Conservation (phyloP, 2,329 filamentous ascomycete species). For the Pseudohalonectria lignicola region DNA sequence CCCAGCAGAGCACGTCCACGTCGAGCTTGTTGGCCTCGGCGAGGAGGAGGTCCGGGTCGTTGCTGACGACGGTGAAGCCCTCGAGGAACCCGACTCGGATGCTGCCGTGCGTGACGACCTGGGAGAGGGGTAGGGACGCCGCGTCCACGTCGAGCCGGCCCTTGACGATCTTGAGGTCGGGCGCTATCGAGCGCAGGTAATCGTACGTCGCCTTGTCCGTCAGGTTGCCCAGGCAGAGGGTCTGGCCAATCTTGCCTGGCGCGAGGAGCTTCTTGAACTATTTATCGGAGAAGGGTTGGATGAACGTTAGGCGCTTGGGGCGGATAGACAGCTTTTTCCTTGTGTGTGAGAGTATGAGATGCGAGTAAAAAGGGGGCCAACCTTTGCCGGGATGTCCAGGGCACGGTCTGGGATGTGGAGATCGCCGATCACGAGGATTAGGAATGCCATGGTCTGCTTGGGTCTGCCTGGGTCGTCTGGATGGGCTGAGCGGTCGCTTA, state of each 20-base stretch:
- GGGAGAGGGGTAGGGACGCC: conserved; percentile 51
- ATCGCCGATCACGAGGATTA: conserved; percentile 87
- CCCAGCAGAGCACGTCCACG: conserved; percentile 59
- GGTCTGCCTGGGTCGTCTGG: too few relatives aligned
- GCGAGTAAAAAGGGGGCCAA: conserved; percentile 22
- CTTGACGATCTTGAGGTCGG: conserved; percentile 60
- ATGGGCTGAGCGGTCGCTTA: too few relatives aligned
- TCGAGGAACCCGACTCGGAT: conserved; percentile 58
- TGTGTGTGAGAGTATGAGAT: conserved; percentile 4
- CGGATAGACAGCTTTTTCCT: too few relatives aligned
- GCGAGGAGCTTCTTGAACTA: conserved; percentile 81
- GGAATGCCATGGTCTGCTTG: conserved; percentile 80
- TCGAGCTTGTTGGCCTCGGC: conserved; percentile 59
- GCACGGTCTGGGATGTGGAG: conserved; percentile 89
- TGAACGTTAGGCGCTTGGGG: conserved; percentile 4
- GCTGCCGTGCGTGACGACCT: conserved; percentile 55
- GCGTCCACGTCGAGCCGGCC: conserved; percentile 58
- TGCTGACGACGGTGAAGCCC: conserved; percentile 57
- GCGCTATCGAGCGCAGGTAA: conserved; percentile 64
- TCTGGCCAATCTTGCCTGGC: conserved; percentile 74
- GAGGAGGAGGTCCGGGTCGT: conserved; percentile 54
- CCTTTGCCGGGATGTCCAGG: conserved; percentile 84
- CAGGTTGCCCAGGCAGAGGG: conserved; percentile 69
- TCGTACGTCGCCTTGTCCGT: conserved; percentile 74
- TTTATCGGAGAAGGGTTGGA: not conserved